These are phyloP conservation scores for Ceratobasidium sp. DNA, from an alignment of 1,284 basidiomycete genomes.

Conservation along the genomic window DNA sequence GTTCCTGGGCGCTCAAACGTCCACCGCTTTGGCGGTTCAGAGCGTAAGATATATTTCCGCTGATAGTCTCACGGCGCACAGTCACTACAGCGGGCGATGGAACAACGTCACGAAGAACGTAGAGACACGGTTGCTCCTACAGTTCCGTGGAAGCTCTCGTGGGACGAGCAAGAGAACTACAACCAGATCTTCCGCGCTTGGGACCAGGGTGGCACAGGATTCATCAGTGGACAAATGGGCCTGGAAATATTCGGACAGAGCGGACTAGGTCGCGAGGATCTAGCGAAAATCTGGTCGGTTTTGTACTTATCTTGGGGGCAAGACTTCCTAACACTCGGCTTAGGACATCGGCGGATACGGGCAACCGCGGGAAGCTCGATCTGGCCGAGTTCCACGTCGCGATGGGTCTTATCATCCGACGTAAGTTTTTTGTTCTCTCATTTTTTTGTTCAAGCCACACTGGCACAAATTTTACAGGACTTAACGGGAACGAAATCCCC, in stretches of 20 bases:
- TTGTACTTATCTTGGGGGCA: conserved; percentile 4
- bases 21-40: no score
- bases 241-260: conserved; percentile 96
- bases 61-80: no score
- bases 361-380: conserved; percentile 94
- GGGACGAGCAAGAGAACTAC: conserved; percentile 96
- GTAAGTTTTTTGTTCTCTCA: conserved; percentile 65
- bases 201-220: conserved; percentile 88
- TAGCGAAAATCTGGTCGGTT: conserved; percentile 93
- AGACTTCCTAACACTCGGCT: conserved; percentile 33
- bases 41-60: no score
- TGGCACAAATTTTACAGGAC: no score
- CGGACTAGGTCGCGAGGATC: conserved; percentile 88
- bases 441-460: no score
- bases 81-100: conserved; percentile 80
- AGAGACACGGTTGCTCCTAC: conserved; percentile 79
- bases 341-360: conserved; percentile 90
- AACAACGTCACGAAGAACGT: conserved; percentile 82
- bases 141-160: conserved; percentile 90
- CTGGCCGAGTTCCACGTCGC: conserved; percentile 98
- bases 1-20: no score
- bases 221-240: conserved; percentile 89
- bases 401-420: conserved; percentile 97
- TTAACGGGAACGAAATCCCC: conserved; percentile 94
- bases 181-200: conserved; percentile 97